These are phyloP conservation scores for Claviceps maximensis DNA, from an alignment of 2,329 filamentous ascomycete species.

Conservation along the genomic window DNA sequence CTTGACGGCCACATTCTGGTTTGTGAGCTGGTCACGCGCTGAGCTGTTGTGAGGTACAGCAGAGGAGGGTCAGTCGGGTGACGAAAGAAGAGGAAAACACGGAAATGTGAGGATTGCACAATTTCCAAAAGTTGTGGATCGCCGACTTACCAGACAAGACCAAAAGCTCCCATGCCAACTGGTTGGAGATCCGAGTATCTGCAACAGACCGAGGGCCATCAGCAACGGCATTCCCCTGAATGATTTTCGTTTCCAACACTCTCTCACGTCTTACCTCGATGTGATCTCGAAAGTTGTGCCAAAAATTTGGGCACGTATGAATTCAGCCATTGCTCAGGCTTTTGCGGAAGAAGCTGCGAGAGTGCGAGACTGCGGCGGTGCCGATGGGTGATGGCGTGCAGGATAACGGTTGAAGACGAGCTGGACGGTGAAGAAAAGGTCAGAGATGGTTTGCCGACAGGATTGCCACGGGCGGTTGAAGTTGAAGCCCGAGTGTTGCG, in stretches of 20 bases:
- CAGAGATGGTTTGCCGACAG: neutral
- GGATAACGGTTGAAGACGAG: neutral
- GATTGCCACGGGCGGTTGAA: neutral
- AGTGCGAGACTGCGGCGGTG: neutral
- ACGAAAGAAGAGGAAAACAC: neutral
- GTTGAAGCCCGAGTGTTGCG: neutral
- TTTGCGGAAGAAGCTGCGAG: neutral
- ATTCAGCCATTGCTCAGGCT: slow-evolving; percentile 72
- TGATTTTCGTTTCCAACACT: neutral
- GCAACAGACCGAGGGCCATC: slow-evolving; percentile 5
- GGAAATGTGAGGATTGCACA: neutral
- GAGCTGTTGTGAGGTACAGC: slow-evolving; percentile 45
- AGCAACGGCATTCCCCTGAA: neutral
- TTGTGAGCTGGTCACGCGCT: slow-evolving; percentile 93
- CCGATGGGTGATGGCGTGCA: neutral
- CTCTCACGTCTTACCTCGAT: slow-evolving; percentile 55
- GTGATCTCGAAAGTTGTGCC: slow-evolving; percentile 99
- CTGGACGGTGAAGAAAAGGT: neutral
- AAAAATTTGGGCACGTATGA: slow-evolving; percentile 98
- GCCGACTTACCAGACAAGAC: slow-evolving; percentile 74
- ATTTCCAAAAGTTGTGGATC: neutral
- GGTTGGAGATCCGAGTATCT: slow-evolving; percentile 98
- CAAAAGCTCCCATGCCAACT: slow-evolving; percentile 98
- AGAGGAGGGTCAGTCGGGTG: neutral
- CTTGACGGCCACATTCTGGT: slow-evolving; percentile 94